A percentile compares a stretch with the other conserved stretches of the same genome.
phyloP scores from a whole-genome alignment of 768 basidiomycete genomes.

The Tulasnella sp. region DNA sequence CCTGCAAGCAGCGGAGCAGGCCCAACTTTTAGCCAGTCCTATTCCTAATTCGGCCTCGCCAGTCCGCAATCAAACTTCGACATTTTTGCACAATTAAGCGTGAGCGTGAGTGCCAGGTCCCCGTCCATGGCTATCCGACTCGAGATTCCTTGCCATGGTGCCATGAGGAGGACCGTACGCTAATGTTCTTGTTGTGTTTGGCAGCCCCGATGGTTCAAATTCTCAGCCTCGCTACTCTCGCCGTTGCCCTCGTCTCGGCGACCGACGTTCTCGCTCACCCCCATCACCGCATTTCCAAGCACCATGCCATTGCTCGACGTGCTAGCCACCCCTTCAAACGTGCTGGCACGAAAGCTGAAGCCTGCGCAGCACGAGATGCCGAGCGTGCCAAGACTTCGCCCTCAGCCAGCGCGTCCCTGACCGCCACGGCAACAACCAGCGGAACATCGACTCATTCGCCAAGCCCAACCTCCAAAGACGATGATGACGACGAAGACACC shows the following conservation, averaged over 20 bases:
- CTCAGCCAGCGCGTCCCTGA: background rate
- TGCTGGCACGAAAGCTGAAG: conserved; percentile 8
- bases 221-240: background rate
- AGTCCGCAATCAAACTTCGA: background rate
- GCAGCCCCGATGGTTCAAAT: background rate
- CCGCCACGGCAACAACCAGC: background rate
- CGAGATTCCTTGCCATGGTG: background rate
- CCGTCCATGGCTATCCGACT: background rate
- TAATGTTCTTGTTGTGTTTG: background rate
- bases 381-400: background rate
- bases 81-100: background rate
- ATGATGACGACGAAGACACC: background rate
- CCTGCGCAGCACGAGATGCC: background rate
- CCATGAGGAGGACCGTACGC: background rate
- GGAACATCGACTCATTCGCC: background rate
- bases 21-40: background rate
- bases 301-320: background rate
- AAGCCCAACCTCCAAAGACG: conserved; percentile 4
- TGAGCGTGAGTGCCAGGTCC: background rate
- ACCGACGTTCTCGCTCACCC: conserved; percentile 17
- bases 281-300: conserved; percentile 15
- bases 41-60: background rate
- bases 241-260: background rate
- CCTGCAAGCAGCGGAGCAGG: background rate
- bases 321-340: background rate